Evolutionary conservation across 148 eudicot genomes (phyloP), one percentile per base, ranked within the genome.

Genomic region (Rhododendron williamsianum): DNA sequence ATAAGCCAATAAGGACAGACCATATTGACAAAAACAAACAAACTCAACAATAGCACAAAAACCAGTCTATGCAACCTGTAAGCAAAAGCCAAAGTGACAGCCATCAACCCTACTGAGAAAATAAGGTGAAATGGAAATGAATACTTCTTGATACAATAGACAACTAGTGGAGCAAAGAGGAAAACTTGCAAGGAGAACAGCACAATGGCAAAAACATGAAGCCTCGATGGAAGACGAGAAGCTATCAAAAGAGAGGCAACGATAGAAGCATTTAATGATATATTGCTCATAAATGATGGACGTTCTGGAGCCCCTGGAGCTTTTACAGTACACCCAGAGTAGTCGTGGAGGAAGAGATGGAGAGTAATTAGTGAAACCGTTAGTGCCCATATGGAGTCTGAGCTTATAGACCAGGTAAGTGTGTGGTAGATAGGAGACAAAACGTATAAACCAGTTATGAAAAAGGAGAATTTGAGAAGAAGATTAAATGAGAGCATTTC

Each of bases 381-480:
- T 38, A 93, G 85, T 15, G 94, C 96, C 98, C 92, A 94, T 38
- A 97, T 95, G 78, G 99, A 90, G 83, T 97, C 98, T 2, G 99
- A 97, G 87, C 95, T 91, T 78, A 97, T 95, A 77, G 98, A 95
- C 78, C 92, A 88, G 15, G 99, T 97, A 9, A 97, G 93, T 30
- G 99, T 97, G 88, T 97, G 98, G 87, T 97, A 97, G n/a, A 97
- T 93, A 6, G 98, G 98, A 41, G 98, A 97, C 84, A 97, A 90
- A 46, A 94, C 86, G 38, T 91, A 95, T 67, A 97, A 85, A 21
- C 94, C 99, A 33, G 91, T 89, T 19, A 93, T 94, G 77, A 95
- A 95, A 87, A 93, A 95, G n/a, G 93, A 88, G 56, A 93, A 93
- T 76, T 93, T 97, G 11, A 90, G 83, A 18, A 97, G 89, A 4